Conservation (phyloP, 192 early-diverging fungal species). For the Entophlyctis luteolus region DNA sequence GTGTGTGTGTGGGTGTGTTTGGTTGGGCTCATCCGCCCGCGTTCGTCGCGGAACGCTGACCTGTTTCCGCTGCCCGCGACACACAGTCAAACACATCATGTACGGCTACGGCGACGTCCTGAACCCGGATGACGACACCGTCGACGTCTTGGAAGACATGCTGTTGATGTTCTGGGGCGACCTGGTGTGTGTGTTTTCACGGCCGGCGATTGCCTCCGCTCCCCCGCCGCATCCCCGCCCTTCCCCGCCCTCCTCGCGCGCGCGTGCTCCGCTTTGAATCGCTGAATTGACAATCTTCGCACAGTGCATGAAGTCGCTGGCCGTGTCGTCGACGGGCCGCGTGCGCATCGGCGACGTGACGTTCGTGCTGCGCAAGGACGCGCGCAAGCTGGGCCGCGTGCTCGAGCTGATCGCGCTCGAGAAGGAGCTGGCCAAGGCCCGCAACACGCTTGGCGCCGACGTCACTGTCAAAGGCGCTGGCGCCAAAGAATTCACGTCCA, state of each 20-base stretch:
- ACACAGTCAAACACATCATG: no score
- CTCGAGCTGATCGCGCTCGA: conserved; percentile 76
- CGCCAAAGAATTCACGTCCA: neutral
- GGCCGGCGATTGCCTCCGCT: neutral
- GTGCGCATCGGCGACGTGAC: conserved; percentile 72
- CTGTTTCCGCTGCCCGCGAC: no score
- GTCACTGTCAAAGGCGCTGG: neutral
- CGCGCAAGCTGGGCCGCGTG: conserved; percentile 78
- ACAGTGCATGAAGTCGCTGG: conserved; percentile 49
- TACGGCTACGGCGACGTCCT: conserved; percentile 83
- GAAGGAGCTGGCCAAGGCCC: conserved; percentile 70
- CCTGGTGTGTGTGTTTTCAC: conserved; percentile 50
- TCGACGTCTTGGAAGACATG: conserved; percentile 79
- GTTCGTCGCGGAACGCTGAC: no score
- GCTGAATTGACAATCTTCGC: no score
- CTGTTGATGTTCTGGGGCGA: conserved; percentile 73
- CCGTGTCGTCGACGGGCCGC: conserved; percentile 52
- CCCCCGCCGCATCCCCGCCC: neutral
- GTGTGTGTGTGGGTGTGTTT: neutral
- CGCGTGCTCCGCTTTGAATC: neutral
- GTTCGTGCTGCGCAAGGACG: conserved; percentile 68
- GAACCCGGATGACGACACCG: conserved; percentile 69
- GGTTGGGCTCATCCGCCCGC: no score
- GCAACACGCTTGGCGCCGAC: conserved; percentile 40
- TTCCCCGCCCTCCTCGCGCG: neutral